phyloP scores from a whole-genome alignment of 2,329 filamentous ascomycete genomes.

The Aspergillus sp. region DNA sequence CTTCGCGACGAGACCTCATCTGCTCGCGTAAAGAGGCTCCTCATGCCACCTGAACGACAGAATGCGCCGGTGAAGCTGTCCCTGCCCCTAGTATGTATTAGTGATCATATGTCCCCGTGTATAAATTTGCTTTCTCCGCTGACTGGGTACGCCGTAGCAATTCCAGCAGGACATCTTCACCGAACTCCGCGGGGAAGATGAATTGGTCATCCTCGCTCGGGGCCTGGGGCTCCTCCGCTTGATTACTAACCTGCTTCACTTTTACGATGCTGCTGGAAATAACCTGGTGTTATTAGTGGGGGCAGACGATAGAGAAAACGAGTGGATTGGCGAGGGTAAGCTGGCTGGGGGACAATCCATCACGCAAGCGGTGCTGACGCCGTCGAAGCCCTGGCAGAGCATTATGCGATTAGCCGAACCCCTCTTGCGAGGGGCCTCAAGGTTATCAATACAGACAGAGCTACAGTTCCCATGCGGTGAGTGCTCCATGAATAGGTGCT shows the following conservation, averaged over 20 bases:
- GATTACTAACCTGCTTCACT: conserved; percentile 93
- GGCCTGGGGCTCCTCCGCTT: conserved; percentile 90
- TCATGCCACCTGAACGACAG: conserved; percentile 44
- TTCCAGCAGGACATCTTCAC: conserved; percentile 96
- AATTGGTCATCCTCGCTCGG: conserved; percentile 85
- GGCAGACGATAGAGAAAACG: conserved; percentile 89
- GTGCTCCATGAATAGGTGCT: conserved; percentile 6
- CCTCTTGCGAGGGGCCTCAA: conserved; percentile 81
- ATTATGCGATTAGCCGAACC: conserved; percentile 84
- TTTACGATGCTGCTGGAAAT: conserved; percentile 93
- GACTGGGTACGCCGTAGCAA: conserved; percentile 48
- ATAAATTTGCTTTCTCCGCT: conserved; percentile 4
- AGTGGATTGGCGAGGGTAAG: conserved; percentile 82
- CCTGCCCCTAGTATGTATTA: conserved; percentile 54
- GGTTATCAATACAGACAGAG: conserved; percentile 91
- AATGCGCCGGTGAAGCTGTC: conserved; percentile 61
- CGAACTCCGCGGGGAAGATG: conserved; percentile 85
- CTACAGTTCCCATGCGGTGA: conserved; percentile 71
- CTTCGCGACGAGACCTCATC: conserved; percentile 14
- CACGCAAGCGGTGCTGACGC: conserved; percentile 12
- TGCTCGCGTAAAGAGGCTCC: conserved; percentile 28
- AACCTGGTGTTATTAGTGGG: conserved; percentile 88
- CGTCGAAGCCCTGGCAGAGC: conserved; percentile 73
- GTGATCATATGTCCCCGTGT: background rate
- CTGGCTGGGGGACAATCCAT: background rate